Percentiles rank a stretch among this genome's conserved stretches.
Evolutionary conservation across 768 basidiomycete genomes (phyloP).

Genomic region (Cystofilobasidium ferigula): DNA sequence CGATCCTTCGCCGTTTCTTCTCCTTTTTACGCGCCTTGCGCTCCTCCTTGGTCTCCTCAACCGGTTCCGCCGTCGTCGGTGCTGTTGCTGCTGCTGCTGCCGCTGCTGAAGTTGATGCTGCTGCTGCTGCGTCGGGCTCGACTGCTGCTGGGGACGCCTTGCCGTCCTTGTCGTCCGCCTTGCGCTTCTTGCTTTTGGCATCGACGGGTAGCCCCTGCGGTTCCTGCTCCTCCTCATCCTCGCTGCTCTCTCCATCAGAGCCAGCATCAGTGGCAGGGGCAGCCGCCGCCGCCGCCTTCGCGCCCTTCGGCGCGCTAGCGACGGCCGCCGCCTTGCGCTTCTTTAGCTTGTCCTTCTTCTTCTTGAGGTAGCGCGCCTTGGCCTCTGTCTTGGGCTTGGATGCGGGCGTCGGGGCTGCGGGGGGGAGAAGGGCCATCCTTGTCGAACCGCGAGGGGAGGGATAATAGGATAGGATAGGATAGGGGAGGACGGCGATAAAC

Average conservation of each 20-base stretch:
- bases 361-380: constrained; percentile 24
- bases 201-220: background rate
- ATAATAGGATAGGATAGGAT: background rate
- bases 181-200: background rate
- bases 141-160: background rate
- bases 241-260: background rate
- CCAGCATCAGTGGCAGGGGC: background rate
- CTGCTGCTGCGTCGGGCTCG: constrained; percentile 27
- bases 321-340: constrained; percentile 22
- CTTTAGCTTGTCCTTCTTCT: constrained; percentile 22
- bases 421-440: constrained; percentile 2
- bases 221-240: background rate
- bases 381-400: constrained; percentile 20
- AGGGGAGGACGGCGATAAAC: no score
- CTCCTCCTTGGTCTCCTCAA: background rate
- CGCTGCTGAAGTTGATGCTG: no score
- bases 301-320: constrained; percentile 11
- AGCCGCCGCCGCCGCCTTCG: background rate
- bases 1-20: constrained; percentile 27
- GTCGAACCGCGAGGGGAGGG: background rate
- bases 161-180: constrained; percentile 21
- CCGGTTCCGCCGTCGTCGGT: constrained; percentile 29
- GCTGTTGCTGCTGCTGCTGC: no score
- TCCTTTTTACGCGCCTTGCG: constrained; percentile 7
- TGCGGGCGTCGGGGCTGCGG: constrained; percentile 1